Percentiles rank a stretch among this genome's conserved stretches.
Evolutionary conservation across 164 flowering plant species (phyloP).

Genomic region (Protea cynaroides): DNA sequence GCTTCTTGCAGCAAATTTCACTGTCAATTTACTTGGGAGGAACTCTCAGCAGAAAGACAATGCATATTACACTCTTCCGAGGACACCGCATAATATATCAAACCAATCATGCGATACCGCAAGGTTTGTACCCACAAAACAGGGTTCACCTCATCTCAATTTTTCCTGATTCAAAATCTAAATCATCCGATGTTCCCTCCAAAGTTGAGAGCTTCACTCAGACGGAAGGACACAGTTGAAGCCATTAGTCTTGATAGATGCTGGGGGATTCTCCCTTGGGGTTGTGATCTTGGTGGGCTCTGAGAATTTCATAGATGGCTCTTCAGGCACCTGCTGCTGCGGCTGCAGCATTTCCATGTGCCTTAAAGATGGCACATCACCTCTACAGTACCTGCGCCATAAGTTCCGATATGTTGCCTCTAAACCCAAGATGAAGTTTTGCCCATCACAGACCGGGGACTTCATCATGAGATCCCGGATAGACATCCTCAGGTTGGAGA

Average conservation of each 20-base stretch:
- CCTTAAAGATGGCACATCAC: slow-evolving; percentile 69
- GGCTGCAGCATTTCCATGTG: slow-evolving; percentile 41
- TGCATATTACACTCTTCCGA: no score
- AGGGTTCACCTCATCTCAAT: slow-evolving; percentile 7
- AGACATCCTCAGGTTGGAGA: slow-evolving; percentile 64
- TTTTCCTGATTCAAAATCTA: slow-evolving; percentile 14
- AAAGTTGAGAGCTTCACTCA: slow-evolving; percentile 5
- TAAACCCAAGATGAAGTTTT: slow-evolving; percentile 48
- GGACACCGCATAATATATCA: neutral
- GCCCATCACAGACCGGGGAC: slow-evolving; percentile 89
- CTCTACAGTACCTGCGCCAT: slow-evolving; percentile 82
- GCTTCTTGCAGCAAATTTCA: no score
- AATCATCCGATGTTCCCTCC: slow-evolving; percentile 29
- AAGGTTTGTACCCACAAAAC: neutral
- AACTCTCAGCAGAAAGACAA: no score
- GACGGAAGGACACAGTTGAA: slow-evolving; percentile 22
- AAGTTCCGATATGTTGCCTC: slow-evolving; percentile 65
- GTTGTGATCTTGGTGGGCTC: slow-evolving; percentile 22
- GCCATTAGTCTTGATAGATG: slow-evolving; percentile 42
- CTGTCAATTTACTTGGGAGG: no score
- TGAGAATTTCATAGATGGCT: slow-evolving; percentile 15
- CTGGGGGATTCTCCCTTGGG: slow-evolving; percentile 18
- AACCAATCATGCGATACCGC: neutral
- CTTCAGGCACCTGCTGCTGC: slow-evolving; percentile 26
- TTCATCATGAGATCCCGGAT: slow-evolving; percentile 79